A percentile compares a stretch with the other conserved stretches of the same genome.
These are phyloP conservation scores for Fusarium solani-melongenae DNA, from an alignment of 2,329 filamentous ascomycete genomes.

Conservation along the genomic window DNA sequence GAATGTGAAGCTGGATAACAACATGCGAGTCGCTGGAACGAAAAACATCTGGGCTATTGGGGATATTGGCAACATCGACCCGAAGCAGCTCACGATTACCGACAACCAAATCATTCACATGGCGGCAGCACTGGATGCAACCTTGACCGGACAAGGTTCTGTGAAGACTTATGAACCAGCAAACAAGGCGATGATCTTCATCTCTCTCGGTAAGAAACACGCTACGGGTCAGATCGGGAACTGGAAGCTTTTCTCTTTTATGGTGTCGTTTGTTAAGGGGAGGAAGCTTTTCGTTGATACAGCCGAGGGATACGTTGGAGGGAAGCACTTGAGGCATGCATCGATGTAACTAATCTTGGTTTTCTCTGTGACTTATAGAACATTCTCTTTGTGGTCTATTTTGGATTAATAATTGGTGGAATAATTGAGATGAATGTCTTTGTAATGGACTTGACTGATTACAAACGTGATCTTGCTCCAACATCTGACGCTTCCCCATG, in stretches of 20 bases:
- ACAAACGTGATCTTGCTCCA: neutral
- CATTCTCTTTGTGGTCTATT: neutral
- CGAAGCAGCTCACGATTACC: conserved; percentile 50
- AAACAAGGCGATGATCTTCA: conserved; percentile 44
- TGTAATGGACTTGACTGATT: neutral
- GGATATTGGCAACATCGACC: conserved; percentile 54
- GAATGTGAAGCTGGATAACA: conserved; percentile 48
- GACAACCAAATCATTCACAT: conserved; percentile 49
- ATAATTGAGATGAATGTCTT: neutral
- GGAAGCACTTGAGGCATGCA: conserved; percentile 43
- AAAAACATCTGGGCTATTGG: conserved; percentile 56
- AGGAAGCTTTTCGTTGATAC: conserved; percentile 48
- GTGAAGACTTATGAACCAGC: conserved; percentile 33
- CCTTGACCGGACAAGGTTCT: conserved; percentile 27
- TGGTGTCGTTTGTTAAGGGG: conserved; percentile 49
- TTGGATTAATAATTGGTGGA: neutral
- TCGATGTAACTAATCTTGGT: conserved; percentile 34
- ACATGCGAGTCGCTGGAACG: conserved; percentile 46
- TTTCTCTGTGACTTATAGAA: neutral
- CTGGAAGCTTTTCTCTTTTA: conserved; percentile 47
- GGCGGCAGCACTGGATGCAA: conserved; percentile 44
- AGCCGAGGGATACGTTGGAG: conserved; percentile 44
- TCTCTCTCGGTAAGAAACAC: conserved; percentile 42
- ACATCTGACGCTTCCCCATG: neutral
- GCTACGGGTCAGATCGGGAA: conserved; percentile 48